Percentiles rank a stretch among this genome's conserved stretches.
Evolutionary conservation across 1,284 basidiomycete species (phyloP).

Genomic region (Puccinia horiana): DNA sequence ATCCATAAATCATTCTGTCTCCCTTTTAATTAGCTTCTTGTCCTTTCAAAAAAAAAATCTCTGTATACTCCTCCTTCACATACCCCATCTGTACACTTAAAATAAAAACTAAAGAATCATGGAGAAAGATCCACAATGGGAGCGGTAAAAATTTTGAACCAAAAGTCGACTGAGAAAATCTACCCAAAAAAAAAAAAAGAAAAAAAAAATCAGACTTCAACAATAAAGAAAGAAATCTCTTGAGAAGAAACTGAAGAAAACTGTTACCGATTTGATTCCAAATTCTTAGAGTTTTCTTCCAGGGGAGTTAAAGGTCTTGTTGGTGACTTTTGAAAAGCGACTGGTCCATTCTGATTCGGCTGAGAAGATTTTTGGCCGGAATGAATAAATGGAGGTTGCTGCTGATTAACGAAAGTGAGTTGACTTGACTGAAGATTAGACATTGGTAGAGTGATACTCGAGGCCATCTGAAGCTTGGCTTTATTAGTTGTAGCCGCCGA

Average conservation of each 20-base stretch:
- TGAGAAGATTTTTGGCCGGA: background rate
- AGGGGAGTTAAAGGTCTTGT: background rate
- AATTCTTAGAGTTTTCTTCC: background rate
- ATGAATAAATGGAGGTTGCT: background rate
- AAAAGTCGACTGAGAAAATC: background rate
- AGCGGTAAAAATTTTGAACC: background rate
- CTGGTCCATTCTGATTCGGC: background rate
- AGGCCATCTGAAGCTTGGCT: background rate
- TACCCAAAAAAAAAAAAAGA: background rate
- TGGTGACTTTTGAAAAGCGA: background rate
- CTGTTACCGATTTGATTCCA: background rate
- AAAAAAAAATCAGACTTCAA: background rate
- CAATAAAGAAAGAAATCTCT: background rate
- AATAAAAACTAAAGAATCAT: constrained; percentile 10
- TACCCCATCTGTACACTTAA: constrained; percentile 26
- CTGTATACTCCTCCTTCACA: background rate
- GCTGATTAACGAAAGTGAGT: background rate
- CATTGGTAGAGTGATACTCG: background rate
- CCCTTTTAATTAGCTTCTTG: background rate
- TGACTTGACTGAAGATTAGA: background rate
- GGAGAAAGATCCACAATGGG: constrained; percentile 9
- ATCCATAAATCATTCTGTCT: constrained; percentile 19
- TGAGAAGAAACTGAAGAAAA: background rate
- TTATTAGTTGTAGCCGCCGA: background rate
- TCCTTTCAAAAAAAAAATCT: background rate